Conservation (phyloP, 2,329 filamentous ascomycete genomes). For the Paraconiothyrium sp. region DNA sequence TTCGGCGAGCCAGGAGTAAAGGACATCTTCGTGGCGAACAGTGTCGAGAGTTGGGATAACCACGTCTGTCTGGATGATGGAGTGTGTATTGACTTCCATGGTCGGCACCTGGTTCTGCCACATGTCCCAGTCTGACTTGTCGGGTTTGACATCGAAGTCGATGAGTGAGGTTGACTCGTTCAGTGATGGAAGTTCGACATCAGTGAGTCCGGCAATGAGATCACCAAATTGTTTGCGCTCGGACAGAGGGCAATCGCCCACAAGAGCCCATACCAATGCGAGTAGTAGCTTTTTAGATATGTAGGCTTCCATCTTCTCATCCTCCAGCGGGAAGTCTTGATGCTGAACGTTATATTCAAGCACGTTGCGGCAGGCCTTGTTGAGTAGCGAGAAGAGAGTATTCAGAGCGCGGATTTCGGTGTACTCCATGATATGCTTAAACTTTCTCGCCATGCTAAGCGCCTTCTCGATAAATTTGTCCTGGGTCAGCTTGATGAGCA, state of each 20-base stretch:
- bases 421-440: slow-evolving; percentile 98
- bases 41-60: slow-evolving; percentile 98
- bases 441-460: slow-evolving; percentile 77
- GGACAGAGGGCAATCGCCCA: slow-evolving; percentile 87
- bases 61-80: slow-evolving; percentile 95
- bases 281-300: slow-evolving; percentile 93
- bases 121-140: slow-evolving; percentile 85
- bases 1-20: slow-evolving; percentile 99
- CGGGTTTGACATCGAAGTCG: slow-evolving; percentile 90
- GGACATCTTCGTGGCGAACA: slow-evolving; percentile 96
- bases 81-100: slow-evolving; percentile 98
- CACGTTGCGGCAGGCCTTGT: slow-evolving; percentile 90
- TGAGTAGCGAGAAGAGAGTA: slow-evolving; percentile 93
- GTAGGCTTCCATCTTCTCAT: slow-evolving; percentile 88
- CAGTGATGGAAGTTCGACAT: slow-evolving; percentile 83
- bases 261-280: slow-evolving; percentile 93
- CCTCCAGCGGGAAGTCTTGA: slow-evolving; percentile 89
- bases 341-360: slow-evolving; percentile 97
- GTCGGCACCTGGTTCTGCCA: slow-evolving; percentile 96
- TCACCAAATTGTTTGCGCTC: slow-evolving; percentile 93
- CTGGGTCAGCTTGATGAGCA: slow-evolving; percentile 77
- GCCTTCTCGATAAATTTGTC: slow-evolving; percentile 84
- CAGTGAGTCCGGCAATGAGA: slow-evolving; percentile 81
- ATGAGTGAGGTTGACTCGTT: slow-evolving; percentile 86
- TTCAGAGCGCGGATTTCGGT: slow-evolving; percentile 89